A percentile compares a stretch with the other conserved stretches of the same genome.
phyloP scores from a whole-genome alignment of 768 basidiomycete genomes.

The Kwoniella dendrophila region DNA sequence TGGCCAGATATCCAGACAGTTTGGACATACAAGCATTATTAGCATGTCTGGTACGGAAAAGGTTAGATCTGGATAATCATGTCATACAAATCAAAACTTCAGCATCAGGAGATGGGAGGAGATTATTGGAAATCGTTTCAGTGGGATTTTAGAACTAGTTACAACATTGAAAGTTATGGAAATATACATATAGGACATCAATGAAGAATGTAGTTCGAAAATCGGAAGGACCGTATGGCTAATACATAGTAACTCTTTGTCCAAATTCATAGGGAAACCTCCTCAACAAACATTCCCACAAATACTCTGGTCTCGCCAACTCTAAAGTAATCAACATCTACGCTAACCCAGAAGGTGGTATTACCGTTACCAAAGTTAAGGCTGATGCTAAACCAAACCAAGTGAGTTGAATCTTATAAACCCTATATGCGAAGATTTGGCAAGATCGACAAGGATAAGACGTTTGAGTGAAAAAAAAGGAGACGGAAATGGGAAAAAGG shows the following conservation, averaged over 20 bases:
- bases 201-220: neutral
- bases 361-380: slow-evolving; percentile 53
- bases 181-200: no score
- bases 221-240: neutral
- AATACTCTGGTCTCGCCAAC: slow-evolving; percentile 88
- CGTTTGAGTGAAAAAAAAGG: neutral
- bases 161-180: no score
- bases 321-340: slow-evolving; percentile 62
- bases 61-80: no score
- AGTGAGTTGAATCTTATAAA: slow-evolving; percentile 25
- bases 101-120: no score
- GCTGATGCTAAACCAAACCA: slow-evolving; percentile 50
- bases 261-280: slow-evolving; percentile 64
- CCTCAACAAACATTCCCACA: slow-evolving; percentile 83
- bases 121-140: no score
- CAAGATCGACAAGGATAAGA: neutral
- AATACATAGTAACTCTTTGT: neutral
- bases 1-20: no score
- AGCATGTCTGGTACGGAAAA: no score
- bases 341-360: slow-evolving; percentile 39
- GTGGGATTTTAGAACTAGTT: no score
- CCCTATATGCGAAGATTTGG: neutral
- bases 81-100: no score
- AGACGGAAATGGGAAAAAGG: neutral
- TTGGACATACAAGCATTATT: no score